These are phyloP conservation scores for Polymyxa betae DNA, from an alignment of 208 protist genomes.

Conservation along the genomic window DNA sequence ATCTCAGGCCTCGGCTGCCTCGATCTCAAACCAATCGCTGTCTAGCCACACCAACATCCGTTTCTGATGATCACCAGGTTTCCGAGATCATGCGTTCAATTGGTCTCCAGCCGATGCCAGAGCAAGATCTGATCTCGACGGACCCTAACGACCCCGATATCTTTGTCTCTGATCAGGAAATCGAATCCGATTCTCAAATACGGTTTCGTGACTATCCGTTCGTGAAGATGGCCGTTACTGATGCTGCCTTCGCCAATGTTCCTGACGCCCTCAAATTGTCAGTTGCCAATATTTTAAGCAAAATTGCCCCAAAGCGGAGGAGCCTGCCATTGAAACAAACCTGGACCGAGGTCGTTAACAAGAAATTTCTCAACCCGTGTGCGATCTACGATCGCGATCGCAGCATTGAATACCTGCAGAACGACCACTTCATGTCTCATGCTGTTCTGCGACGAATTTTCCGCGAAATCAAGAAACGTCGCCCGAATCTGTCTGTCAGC, in stretches of 20 bases:
- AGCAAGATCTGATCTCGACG: neutral
- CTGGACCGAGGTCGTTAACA: neutral
- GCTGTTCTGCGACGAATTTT: slow-evolving; percentile 4
- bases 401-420: neutral
- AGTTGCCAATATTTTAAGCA: neutral
- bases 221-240: neutral
- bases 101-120: neutral
- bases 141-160: neutral
- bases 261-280: neutral
- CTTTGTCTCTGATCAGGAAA: too few relatives aligned
- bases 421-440: slow-evolving; percentile 35
- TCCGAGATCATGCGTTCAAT: neutral
- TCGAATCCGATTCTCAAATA: neutral
- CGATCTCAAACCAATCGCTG: too few relatives aligned
- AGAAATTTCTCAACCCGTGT: neutral
- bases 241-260: neutral
- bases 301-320: neutral
- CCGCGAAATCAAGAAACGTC: neutral
- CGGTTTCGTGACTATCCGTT: neutral
- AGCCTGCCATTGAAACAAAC: neutral
- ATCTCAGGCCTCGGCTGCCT: too few relatives aligned
- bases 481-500: neutral
- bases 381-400: neutral
- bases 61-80: too few relatives aligned
- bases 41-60: too few relatives aligned